Evolutionary conservation across 768 basidiomycete genomes (phyloP), one percentile per base, ranked within the genome.

Genomic region (Pisolithus sp.): DNA sequence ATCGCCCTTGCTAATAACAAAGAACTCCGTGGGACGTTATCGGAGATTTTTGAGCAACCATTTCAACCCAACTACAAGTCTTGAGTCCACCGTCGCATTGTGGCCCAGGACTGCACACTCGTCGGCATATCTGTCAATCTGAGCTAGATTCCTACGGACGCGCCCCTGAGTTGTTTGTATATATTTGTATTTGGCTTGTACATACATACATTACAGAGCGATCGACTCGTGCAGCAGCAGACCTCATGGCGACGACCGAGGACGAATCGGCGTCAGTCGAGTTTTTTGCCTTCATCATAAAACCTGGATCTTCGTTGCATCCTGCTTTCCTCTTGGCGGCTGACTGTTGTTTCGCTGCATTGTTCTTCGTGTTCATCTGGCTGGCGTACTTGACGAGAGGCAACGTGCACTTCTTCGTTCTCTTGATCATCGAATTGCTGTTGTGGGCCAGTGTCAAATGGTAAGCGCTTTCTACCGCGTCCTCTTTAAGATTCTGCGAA

Each of bases 371-470:
- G 8, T 76, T 92, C 20, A 56, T 81, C 37, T 67, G 71, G 39
- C 73, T 86, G n/a, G 74, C 80, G 7, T 73, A 79, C 62, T 57
- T 84, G 21, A 87, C 88, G 0, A 69, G 71, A 12, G 81, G 83
- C 30, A 92, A 80, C 58, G 49, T 77, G 1, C 90, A 93, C 61
- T 71, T 91, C 30, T 73, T 89, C 26, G 73, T 73, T 23, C 71
- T 93, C 12, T 83, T 85, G 54, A 70, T 62, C 2, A 83, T 93
- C 53, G 82, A 83, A 59, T 60, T 83, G 13, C 77, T 74, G 28
- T 70, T 93, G 28, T 92, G 88, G 89, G 83, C 72, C 28, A 89
- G 83, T 57, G 75, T 90, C 1, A 90, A 91, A 69, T 92, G 89
- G 90, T 87, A 65, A 52, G 76, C 66, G 15, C 9, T 9, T 39